Percentiles rank a stretch among this genome's conserved stretches.
Evolutionary conservation across 1,284 basidiomycete species (phyloP).

Genomic region (Austroboletus olivaceoglutinosus): DNA sequence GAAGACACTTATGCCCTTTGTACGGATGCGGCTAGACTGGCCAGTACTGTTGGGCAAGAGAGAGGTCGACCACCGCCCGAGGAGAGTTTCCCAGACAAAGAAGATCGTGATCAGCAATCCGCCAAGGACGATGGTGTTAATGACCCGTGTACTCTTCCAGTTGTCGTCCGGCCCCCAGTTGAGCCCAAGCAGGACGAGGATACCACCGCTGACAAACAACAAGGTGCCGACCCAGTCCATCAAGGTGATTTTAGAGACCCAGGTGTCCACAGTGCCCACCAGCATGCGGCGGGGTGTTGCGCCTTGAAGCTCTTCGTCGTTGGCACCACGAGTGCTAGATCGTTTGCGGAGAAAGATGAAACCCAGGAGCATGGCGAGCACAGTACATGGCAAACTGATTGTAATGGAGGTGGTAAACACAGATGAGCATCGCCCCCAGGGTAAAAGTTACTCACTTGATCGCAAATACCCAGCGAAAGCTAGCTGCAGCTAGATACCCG

Average conservation of each 20-base stretch:
- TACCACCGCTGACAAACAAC: constrained; percentile 39
- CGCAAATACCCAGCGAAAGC: constrained; percentile 53
- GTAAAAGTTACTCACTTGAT: constrained; percentile 42
- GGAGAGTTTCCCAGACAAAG: constrained; percentile 41
- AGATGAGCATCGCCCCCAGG: background rate
- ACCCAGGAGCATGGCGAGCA: constrained; percentile 37
- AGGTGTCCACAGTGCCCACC: constrained; percentile 8
- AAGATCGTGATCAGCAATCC: constrained; percentile 36
- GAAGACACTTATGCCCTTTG: constrained; percentile 23
- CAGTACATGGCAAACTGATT: constrained; percentile 27
- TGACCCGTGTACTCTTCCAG: constrained; percentile 38
- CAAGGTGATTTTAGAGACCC: constrained; percentile 35
- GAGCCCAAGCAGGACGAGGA: constrained; percentile 39
- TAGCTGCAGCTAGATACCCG: constrained; percentile 39
- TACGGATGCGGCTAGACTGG: background rate
- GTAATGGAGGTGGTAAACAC: background rate
- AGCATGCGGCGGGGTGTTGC: background rate
- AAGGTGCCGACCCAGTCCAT: constrained; percentile 49
- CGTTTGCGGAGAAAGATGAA: constrained; percentile 43
- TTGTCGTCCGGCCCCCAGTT: constrained; percentile 38
- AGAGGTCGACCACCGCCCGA: constrained; percentile 30
- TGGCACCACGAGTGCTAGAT: constrained; percentile 20
- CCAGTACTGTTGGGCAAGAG: background rate
- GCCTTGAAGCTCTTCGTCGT: constrained; percentile 16
- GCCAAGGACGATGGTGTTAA: constrained; percentile 38